phyloP scores from a whole-genome alignment of 495 filamentous ascomycete genomes.

The Podospora didyma region DNA sequence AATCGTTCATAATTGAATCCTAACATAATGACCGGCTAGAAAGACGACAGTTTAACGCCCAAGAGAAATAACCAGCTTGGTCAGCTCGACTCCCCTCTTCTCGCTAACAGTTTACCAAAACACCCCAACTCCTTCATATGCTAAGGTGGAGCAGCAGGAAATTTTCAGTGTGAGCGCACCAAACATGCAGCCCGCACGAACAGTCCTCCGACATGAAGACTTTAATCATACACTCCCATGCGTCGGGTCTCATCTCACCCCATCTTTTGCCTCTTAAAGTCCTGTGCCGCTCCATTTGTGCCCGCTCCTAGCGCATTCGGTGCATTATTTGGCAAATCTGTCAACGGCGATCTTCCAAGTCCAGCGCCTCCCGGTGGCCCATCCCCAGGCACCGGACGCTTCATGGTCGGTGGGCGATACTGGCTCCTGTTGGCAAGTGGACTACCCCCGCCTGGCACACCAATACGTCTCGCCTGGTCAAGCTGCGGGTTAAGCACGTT shows the following conservation, averaged over 20 bases:
- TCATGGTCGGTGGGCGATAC: conserved; percentile 58
- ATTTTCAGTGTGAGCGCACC: too few relatives aligned
- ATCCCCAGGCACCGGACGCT: conserved; percentile 33
- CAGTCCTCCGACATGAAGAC: too few relatives aligned
- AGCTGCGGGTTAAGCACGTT: conserved; percentile 69
- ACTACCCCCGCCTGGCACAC: conserved; percentile 60
- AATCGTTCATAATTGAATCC: too few relatives aligned
- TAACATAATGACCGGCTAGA: too few relatives aligned
- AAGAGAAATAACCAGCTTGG: too few relatives aligned
- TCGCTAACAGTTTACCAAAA: too few relatives aligned
- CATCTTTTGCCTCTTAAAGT: conserved; percentile 38
- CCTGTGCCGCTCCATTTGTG: conserved; percentile 23
- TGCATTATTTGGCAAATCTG: conserved; percentile 36
- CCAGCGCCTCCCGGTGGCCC: conserved; percentile 2
- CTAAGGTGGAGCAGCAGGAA: too few relatives aligned
- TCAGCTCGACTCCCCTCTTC: too few relatives aligned
- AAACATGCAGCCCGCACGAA: too few relatives aligned
- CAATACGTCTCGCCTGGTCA: conserved; percentile 66
- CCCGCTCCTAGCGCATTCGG: conserved; percentile 7
- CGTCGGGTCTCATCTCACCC: conserved; percentile 26
- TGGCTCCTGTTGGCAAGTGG: conserved; percentile 54
- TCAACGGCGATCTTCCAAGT: conserved; percentile 32
- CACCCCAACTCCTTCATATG: too few relatives aligned
- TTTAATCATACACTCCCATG: too few relatives aligned
- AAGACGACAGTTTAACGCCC: too few relatives aligned